These are phyloP conservation scores for Scheffersomyces parashehatae DNA, from an alignment of 1,139 yeast genomes.

Conservation along the genomic window DNA sequence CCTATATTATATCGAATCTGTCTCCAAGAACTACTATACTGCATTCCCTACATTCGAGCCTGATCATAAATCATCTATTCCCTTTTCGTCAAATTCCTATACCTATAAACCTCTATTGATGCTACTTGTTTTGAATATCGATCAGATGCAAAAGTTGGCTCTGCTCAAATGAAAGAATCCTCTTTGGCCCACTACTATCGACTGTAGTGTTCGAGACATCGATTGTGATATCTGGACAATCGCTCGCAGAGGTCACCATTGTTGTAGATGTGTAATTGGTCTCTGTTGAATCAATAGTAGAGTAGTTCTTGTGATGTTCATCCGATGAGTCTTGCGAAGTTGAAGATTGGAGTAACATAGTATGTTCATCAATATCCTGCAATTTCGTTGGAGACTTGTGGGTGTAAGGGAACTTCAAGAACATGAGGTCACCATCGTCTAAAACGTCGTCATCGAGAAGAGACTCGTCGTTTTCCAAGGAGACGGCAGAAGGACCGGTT, in stretches of 20 bases:
- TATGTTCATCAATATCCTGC: constrained; percentile 8
- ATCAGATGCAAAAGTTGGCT: constrained; percentile 46
- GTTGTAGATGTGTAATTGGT: not conserved
- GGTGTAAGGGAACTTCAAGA: constrained; percentile 10
- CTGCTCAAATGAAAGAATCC: constrained; percentile 51
- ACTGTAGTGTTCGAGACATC: not conserved
- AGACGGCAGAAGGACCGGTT: constrained; percentile 25
- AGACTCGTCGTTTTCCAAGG: constrained; percentile 35
- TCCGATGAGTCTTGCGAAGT: constrained; percentile 1
- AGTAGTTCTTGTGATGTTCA: constrained; percentile 1
- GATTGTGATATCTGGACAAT: not conserved
- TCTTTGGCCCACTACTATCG: constrained; percentile 4
- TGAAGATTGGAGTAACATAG: constrained; percentile 2
- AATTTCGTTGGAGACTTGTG: constrained; percentile 1
- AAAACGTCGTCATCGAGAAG: too few species aligned
- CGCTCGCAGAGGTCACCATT: not conserved
- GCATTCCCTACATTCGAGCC: too few species aligned
- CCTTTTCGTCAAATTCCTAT: not conserved
- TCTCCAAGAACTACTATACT: too few species aligned
- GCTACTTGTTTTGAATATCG: constrained; percentile 12
- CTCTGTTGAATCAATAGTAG: constrained; percentile 3
- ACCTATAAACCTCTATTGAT: not conserved
- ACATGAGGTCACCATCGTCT: constrained; percentile 24
- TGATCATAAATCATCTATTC: too few species aligned
- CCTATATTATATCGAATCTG: too few species aligned